phyloP scores from a whole-genome alignment of 805 yeast species.

The Saccharomycopsis olivae region DNA sequence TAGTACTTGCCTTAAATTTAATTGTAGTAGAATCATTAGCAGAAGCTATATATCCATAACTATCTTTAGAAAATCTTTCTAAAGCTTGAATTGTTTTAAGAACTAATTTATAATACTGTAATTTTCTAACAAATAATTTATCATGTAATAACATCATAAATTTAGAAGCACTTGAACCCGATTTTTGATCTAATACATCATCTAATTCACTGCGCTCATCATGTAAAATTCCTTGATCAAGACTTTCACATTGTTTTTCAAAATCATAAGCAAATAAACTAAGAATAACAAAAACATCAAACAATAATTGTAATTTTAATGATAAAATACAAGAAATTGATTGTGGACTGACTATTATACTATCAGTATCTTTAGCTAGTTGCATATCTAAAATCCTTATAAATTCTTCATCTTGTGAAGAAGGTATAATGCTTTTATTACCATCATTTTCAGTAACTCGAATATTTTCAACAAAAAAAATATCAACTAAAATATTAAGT shows the following conservation, averaged over 20 bases:
- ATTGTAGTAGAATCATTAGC: too few relatives aligned
- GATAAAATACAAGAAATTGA: background rate
- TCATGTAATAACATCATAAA: too few relatives aligned
- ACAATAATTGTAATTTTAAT: conserved; percentile 14
- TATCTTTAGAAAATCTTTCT: background rate
- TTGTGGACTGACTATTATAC: background rate
- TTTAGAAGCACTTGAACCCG: too few relatives aligned
- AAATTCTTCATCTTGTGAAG: too few relatives aligned
- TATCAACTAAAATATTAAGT: conserved; percentile 4
- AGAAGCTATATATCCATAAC: background rate
- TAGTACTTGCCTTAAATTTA: conserved; percentile 13
- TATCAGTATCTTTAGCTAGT: too few relatives aligned
- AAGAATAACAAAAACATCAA: conserved; percentile 14
- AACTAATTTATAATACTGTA: background rate
- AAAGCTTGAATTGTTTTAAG: too few relatives aligned
- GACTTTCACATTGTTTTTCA: conserved; percentile 5
- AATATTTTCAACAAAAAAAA: conserved; percentile 6
- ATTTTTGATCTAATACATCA: too few relatives aligned
- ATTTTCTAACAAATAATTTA: too few relatives aligned
- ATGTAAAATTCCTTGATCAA: background rate
- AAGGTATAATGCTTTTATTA: too few relatives aligned
- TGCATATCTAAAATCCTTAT: too few relatives aligned
- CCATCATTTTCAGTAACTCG: too few relatives aligned
- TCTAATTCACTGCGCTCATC: too few relatives aligned
- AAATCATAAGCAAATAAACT: conserved; percentile 8